A percentile compares a stretch with the other conserved stretches of the same genome.
These are phyloP conservation scores for Ophiostoma australiae DNA, from an alignment of 2,329 filamentous ascomycete species.

Conservation along the genomic window DNA sequence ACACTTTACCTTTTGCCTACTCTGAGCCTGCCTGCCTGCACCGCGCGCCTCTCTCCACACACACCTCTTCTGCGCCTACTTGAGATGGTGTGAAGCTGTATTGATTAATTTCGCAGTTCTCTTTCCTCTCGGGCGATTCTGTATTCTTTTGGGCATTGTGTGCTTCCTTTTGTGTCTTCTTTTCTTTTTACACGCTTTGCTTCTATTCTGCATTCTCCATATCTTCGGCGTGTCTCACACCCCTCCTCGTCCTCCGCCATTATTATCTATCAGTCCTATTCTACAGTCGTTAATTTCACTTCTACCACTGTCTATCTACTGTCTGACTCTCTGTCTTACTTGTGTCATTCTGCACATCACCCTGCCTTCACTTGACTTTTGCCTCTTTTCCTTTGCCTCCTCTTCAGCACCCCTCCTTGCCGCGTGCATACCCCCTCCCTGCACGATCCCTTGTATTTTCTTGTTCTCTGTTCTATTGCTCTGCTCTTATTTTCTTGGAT, in stretches of 20 bases:
- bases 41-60: slow-evolving; percentile 12
- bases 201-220: background rate
- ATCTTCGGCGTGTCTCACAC: background rate
- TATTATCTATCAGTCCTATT: background rate
- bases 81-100: background rate
- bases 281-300: no score
- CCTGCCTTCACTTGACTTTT: background rate
- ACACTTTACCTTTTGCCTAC: background rate
- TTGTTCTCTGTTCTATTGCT: background rate
- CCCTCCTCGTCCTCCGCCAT: background rate
- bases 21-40: background rate
- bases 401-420: background rate
- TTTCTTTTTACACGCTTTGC: background rate
- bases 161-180: background rate
- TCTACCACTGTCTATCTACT: background rate
- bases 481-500: background rate
- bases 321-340: background rate
- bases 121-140: background rate
- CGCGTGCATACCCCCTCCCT: background rate
- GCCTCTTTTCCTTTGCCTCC: background rate
- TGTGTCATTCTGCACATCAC: background rate
- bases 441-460: background rate
- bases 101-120: background rate
- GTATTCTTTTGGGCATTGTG: no score
- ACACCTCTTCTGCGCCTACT: background rate